phyloP scores from a whole-genome alignment of 164 flowering plant species.

The Protea cynaroides region DNA sequence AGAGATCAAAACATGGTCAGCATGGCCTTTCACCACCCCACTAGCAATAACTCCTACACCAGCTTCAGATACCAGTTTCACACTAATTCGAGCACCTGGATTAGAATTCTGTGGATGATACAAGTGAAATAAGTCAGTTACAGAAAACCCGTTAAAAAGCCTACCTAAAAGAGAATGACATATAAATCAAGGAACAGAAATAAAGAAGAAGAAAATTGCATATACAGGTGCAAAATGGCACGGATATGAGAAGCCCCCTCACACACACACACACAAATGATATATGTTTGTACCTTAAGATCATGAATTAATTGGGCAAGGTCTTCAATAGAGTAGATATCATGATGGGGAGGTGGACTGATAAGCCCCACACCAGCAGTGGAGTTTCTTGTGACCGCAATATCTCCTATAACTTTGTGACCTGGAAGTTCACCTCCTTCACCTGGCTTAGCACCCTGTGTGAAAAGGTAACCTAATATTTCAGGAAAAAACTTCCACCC shows the following conservation, averaged over 20 bases:
- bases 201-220: no score
- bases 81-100: conserved; percentile 90
- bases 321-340: conserved; percentile 98
- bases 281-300: conserved; percentile 61
- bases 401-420: conserved; percentile 96
- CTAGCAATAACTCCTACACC: conserved; percentile 99
- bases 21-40: conserved; percentile 99
- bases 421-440: conserved; percentile 99
- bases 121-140: background rate
- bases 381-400: conserved; percentile 93
- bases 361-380: conserved; percentile 99
- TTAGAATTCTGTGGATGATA: conserved; percentile 62
- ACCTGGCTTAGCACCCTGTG: conserved; percentile 99
- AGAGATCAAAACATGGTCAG: conserved; percentile 93
- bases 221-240: no score
- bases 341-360: conserved; percentile 99
- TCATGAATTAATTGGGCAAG: conserved; percentile 97
- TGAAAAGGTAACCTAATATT: conserved; percentile 8
- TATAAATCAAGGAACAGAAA: no score
- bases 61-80: conserved; percentile 95
- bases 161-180: no score
- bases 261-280: background rate
- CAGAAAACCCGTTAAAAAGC: background rate
- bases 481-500: conserved; percentile 8
- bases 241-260: no score